phyloP scores from a whole-genome alignment of 768 basidiomycete species.

The Hericium coralloides region DNA sequence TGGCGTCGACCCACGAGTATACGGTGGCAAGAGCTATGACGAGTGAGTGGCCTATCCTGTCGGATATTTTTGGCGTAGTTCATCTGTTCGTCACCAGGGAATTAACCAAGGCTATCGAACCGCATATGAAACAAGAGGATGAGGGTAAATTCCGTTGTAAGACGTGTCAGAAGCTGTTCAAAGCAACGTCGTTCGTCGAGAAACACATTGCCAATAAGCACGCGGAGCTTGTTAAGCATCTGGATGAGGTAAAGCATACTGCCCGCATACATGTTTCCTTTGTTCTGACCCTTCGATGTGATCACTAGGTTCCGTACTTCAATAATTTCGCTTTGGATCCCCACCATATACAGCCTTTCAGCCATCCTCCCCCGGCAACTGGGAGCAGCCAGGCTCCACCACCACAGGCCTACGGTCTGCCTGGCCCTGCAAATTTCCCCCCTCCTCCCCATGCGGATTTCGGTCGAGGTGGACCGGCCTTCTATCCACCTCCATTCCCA shows the following conservation, averaged over 20 bases:
- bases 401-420: constrained; percentile 80
- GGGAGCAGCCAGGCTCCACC: constrained; percentile 69
- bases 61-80: constrained; percentile 7
- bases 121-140: constrained; percentile 88
- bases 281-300: constrained; percentile 7
- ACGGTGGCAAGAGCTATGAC: constrained; percentile 84
- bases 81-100: constrained; percentile 44
- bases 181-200: constrained; percentile 92
- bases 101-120: constrained; percentile 67
- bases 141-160: constrained; percentile 97
- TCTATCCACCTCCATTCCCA: constrained; percentile 33
- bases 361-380: constrained; percentile 60
- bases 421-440: constrained; percentile 37
- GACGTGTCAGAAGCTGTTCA: constrained; percentile 95
- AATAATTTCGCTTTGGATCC: constrained; percentile 97
- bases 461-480: constrained; percentile 16
- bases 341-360: constrained; percentile 80
- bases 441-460: constrained; percentile 21
- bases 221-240: constrained; percentile 67
- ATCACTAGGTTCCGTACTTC: constrained; percentile 69
- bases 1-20: constrained; percentile 76
- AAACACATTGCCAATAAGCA: constrained; percentile 98
- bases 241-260: constrained; percentile 60
- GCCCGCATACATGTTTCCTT: constrained; percentile 15
- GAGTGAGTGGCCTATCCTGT: constrained; percentile 49